Percentiles rank a stretch among this genome's conserved stretches.
phyloP scores from a whole-genome alignment of 441 rosid species.

The Metrosideros polymorpha region DNA sequence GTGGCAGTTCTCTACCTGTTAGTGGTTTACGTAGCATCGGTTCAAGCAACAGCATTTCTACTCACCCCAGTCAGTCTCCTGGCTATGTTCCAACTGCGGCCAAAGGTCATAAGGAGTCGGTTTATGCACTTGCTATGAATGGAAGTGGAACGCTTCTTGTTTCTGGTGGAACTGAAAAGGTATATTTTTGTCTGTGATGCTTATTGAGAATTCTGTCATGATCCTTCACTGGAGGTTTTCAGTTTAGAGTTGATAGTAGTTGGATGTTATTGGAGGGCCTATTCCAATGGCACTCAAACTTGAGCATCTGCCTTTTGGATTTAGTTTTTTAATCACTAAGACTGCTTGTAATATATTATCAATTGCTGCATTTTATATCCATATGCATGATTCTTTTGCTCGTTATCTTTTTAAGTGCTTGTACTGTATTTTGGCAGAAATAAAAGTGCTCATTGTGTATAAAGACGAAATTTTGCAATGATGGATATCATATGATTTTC shows the following conservation, averaged over 20 bases:
- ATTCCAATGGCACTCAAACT: neutral
- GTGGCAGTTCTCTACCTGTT: constrained; percentile 48
- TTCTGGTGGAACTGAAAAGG: constrained; percentile 99
- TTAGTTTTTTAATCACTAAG: neutral
- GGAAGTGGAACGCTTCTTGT: constrained; percentile 80
- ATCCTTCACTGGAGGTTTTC: neutral
- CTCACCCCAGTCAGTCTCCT: constrained; percentile 53
- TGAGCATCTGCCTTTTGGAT: neutral
- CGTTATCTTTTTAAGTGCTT: neutral
- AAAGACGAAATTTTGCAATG: neutral
- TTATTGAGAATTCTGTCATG: neutral
- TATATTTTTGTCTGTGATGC: constrained; percentile 7
- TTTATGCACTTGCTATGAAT: constrained; percentile 97
- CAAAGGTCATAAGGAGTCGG: constrained; percentile 98
- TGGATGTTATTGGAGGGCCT: neutral
- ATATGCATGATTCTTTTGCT: neutral
- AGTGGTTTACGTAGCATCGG: constrained; percentile 72
- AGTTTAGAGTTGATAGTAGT: neutral
- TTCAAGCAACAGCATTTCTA: constrained; percentile 78
- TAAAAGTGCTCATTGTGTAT: neutral
- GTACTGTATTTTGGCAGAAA: neutral
- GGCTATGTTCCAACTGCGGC: constrained; percentile 76
- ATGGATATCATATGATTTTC: neutral
- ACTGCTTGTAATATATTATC: neutral
- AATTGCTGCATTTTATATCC: neutral